A percentile compares a stretch with the other conserved stretches of the same genome.
Conservation (phyloP, 305 asterid genomes). For the Fraxinus velutina region DNA sequence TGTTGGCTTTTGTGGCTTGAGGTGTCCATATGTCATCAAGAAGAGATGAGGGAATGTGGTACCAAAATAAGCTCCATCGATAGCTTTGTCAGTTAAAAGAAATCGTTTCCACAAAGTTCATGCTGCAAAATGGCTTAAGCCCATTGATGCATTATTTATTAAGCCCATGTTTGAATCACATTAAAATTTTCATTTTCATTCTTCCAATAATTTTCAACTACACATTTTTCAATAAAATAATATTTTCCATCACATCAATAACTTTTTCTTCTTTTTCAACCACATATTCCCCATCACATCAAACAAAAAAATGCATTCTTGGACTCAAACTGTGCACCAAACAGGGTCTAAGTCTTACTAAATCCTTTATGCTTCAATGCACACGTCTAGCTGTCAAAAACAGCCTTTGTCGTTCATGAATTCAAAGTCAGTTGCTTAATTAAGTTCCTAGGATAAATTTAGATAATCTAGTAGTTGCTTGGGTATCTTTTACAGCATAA, state of each 20-base stretch:
- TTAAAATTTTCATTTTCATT: no score
- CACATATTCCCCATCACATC: no score
- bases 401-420: neutral
- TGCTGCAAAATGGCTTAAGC: neutral
- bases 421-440: neutral
- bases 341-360: neutral
- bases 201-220: no score
- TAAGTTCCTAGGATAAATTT: neutral
- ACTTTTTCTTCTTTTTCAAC: no score
- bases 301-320: no score
- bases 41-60: constrained; percentile 88
- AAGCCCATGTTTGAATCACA: no score
- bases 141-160: neutral
- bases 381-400: neutral
- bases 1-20: constrained; percentile 80
- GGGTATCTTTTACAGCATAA: neutral
- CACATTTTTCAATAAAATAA: no score
- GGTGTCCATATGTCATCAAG: constrained; percentile 90
- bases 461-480: neutral
- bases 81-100: constrained; percentile 58
- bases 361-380: neutral
- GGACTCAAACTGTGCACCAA: no score
- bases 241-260: no score
- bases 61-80: constrained; percentile 83
- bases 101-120: constrained; percentile 20